A percentile compares a stretch with the other conserved stretches of the same genome.
Evolutionary conservation across 805 yeast species (phyloP).

Genomic region (Lipomyces yamadae): DNA sequence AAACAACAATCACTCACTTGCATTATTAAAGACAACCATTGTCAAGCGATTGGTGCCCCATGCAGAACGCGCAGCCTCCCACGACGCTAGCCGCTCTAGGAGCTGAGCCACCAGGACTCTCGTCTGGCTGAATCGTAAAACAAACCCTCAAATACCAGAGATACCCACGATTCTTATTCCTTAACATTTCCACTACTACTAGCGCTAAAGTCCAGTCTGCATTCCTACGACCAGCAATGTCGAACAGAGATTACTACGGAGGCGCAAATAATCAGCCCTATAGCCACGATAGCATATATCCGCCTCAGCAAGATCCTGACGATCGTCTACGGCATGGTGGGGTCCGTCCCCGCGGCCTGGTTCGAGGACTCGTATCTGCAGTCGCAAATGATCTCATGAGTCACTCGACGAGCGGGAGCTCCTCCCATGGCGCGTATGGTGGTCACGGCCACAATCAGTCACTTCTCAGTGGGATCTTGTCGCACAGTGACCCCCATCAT

Average conservation of each 20-base stretch:
- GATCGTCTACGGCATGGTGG: constrained; percentile 33
- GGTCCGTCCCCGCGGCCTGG: constrained; percentile 33
- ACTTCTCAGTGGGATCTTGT: too few species aligned
- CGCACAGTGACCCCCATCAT: too few species aligned
- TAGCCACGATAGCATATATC: constrained; percentile 1
- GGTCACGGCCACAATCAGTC: too few species aligned
- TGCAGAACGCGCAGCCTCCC: too few species aligned
- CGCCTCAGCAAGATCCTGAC: constrained; percentile 24
- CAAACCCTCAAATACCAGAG: too few species aligned
- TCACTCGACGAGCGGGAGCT: constrained; percentile 28
- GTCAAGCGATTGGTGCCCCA: too few species aligned
- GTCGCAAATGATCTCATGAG: constrained; percentile 31
- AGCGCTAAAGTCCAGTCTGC: neutral
- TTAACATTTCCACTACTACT: neutral
- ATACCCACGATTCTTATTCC: too few species aligned
- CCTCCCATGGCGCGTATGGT: constrained; percentile 20
- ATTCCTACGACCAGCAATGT: neutral
- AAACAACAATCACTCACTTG: too few species aligned
- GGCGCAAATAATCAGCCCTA: constrained; percentile 23
- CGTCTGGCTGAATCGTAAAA: too few species aligned
- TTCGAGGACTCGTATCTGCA: constrained; percentile 28
- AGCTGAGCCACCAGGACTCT: too few species aligned
- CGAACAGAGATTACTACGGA: constrained; percentile 24
- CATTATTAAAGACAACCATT: too few species aligned
- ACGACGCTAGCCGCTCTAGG: too few species aligned